Evolutionary conservation across 176 grass and related monocot genomes (phyloP), one percentile per base, ranked within the genome.

Genomic region (Zea luxurians): DNA sequence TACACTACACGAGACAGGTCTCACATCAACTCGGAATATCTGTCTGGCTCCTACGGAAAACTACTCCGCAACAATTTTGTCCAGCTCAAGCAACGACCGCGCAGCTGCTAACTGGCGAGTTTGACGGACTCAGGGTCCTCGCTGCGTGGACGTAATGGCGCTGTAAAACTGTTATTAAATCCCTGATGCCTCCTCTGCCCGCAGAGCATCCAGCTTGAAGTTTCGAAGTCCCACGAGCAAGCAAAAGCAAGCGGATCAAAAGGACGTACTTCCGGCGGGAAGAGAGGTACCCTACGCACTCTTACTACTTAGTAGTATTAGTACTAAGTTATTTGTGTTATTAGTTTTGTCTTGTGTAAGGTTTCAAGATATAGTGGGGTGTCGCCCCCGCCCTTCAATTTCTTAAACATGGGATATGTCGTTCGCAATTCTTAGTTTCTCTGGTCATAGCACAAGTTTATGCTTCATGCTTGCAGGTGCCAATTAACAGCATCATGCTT

Each of bases 121-220:
- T 34, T 34, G 72, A 75, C 17, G 38, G 54, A 62, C 55, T 64
- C 7, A 7, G 11, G 44, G 43, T 77, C 58, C n/a, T 12, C 74
- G 41, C 74, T 36, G 8, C 34, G 18, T 50, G 68, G 44, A 34
- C 8, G 13, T 15, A 8, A 49, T 0, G 45, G 4, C 3, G 46
- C 70, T 72, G 70, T 38, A 54, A 54, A 37, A 54, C 2, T 37
- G 13, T 53, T 72, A 16, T 38, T 72, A 73, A 55, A 58, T 16
- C 37, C 37, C 53, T 37, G 12, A 3, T 1, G 35, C 7, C 16
- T 10, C 6, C 2, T 50, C 48, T 50, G 1, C 18, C 2, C 17
- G n/a, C 1, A 17, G 54, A 59, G 57, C 73, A 76, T 35, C 7
- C 74, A 40, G 44, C 37, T 8, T 7, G 41, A 66, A 66, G 64